Base-by-base conservation (phyloP, 129 eudicot species). In the Heracleum sosnowskyi region DNA sequence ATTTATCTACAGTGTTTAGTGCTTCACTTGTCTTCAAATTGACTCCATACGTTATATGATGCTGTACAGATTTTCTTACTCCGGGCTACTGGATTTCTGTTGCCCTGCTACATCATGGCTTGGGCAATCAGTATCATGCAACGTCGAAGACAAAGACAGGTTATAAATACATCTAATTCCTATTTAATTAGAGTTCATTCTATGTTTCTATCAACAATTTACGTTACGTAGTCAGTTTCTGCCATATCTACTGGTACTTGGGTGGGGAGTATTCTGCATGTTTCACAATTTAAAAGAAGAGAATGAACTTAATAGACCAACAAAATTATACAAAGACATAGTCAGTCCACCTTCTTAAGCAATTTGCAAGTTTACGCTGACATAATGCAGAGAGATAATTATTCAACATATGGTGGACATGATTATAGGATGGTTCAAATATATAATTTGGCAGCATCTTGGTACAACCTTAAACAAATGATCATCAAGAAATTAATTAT, bases 91-190 rank as follows among this genome's bases (percentile, higher is more conserved):
- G 98, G 98, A 55, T 95, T 95, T 87, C 96, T 95, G 81, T 69
- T 95, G 87, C 97, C 98, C 53, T 95, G 97, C 85, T 95, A 95
- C 79, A 91, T 95, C 41, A 95, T 95, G 97, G 91, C 90, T 44
- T 91, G 96, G 97, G 97, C 96, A 82, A 90, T 95, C 71, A 91
- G 96, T 83, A 90, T 95, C 88, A 85, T 91, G 92, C 97, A 91
- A 77, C 97, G 94, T 31, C 93, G 97, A 62, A 95, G 98, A 80
- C 96, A 95, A 81, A 87, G 97, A 91, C 96, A 90, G 97, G 98
- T 91, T 53, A 39, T 85, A 49, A 34, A 29, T 80, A 15, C 62
- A 28, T 57, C 22, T 8, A 36, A 15, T 72, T 70, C 55, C 47
- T 39, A 13, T 36, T 69, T 5, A 8, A 16, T 33, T 15, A 34